phyloP scores from a whole-genome alignment of 441 rosid genomes.

The Aquilaria agallochum region DNA sequence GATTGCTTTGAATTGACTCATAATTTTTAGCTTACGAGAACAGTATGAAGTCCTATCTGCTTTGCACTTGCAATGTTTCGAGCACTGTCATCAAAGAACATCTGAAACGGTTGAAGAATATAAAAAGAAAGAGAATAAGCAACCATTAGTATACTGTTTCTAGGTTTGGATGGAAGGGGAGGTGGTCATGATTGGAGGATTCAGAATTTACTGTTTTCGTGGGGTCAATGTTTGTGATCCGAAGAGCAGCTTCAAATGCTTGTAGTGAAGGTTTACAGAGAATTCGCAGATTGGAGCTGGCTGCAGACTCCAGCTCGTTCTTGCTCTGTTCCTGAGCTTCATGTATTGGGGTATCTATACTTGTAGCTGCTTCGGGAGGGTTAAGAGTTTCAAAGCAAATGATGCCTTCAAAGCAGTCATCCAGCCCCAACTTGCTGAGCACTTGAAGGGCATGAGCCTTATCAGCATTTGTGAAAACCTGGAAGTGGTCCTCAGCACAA shows the following conservation, averaged over 20 bases:
- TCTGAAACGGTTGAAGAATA: conserved; percentile 24
- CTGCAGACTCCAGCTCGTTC: background rate
- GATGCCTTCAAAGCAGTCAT: conserved; percentile 56
- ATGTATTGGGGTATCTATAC: conserved; percentile 17
- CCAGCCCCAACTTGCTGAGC: conserved; percentile 38
- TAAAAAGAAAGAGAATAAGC: background rate
- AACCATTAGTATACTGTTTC: no score
- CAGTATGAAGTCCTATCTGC: conserved; percentile 64
- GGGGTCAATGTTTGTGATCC: conserved; percentile 41
- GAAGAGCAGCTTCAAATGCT: conserved; percentile 50
- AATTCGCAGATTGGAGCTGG: conserved; percentile 17
- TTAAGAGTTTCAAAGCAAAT: conserved; percentile 62
- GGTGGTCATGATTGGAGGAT: background rate
- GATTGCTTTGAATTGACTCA: background rate
- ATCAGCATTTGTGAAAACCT: conserved; percentile 58
- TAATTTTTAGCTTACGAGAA: conserved; percentile 38
- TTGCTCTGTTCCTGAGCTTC: conserved; percentile 14
- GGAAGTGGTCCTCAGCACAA: background rate
- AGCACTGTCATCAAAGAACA: conserved; percentile 82
- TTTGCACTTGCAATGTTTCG: conserved; percentile 74
- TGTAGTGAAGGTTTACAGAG: conserved; percentile 53
- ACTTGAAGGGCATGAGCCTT: conserved; percentile 35
- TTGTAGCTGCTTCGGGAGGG: conserved; percentile 19
- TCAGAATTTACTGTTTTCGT: conserved; percentile 35
- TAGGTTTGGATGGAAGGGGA: no score